A percentile compares a stretch with the other conserved stretches of the same genome.
Conservation (phyloP, 2,329 filamentous ascomycete species). For the Fusarium proliferatum region DNA sequence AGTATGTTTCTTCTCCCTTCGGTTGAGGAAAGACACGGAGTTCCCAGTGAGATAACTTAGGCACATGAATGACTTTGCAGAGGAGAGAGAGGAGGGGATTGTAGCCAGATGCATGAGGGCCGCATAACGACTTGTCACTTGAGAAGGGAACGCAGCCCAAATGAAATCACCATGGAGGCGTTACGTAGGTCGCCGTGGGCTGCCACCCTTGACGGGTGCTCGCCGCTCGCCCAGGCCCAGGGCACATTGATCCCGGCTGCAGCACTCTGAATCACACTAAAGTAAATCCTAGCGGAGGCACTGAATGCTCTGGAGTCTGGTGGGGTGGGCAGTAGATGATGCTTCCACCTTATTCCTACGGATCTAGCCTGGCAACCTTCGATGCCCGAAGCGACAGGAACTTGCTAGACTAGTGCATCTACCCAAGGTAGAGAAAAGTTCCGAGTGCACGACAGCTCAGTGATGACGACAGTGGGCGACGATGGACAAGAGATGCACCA, state of each 20-base stretch:
- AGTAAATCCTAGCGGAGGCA: neutral
- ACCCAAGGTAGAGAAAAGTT: constrained; percentile 1
- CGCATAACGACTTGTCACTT: constrained; percentile 3
- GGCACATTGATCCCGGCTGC: constrained; percentile 9
- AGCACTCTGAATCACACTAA: constrained; percentile 20
- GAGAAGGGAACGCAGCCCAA: neutral
- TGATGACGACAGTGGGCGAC: constrained; percentile 31
- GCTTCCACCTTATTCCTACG: constrained; percentile 9
- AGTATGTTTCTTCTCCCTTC: constrained; percentile 18
- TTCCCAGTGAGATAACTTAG: neutral
- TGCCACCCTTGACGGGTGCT: constrained; percentile 4
- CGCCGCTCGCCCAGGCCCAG: neutral
- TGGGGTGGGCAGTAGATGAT: constrained; percentile 14
- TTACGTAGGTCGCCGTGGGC: constrained; percentile 25
- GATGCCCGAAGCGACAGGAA: constrained; percentile 8
- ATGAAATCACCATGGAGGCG: constrained; percentile 8
- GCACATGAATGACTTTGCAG: neutral
- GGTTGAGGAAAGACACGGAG: constrained; percentile 6
- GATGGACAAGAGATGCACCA: constrained; percentile 13
- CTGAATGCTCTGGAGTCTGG: neutral
- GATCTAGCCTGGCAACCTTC: constrained; percentile 20
- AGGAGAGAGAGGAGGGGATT: neutral
- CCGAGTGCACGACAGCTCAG: constrained; percentile 13
- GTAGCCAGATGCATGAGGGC: neutral
- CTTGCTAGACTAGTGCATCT: neutral